A percentile compares a stretch with the other conserved stretches of the same genome.
These are phyloP conservation scores for Candida alai DNA, from an alignment of 805 yeast species.

Conservation along the genomic window DNA sequence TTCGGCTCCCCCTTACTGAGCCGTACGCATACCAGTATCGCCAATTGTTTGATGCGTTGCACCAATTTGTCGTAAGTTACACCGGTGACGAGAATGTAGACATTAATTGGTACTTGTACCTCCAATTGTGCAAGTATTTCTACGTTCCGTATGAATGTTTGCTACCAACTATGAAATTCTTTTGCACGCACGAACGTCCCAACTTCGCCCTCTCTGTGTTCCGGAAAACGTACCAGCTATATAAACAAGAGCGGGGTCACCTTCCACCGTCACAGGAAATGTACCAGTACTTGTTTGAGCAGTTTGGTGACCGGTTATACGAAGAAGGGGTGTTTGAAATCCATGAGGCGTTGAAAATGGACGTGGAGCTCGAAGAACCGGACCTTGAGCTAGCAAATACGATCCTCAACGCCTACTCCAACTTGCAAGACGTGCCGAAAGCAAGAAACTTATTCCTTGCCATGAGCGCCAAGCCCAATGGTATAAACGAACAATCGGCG, in stretches of 20 bases:
- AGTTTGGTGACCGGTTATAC: conserved; percentile 56
- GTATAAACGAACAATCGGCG: conserved; percentile 60
- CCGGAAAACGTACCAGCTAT: conserved; percentile 24
- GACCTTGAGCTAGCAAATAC: conserved; percentile 59
- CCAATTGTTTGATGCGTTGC: conserved; percentile 25
- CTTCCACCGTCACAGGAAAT: conserved; percentile 43
- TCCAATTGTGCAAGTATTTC: conserved; percentile 52
- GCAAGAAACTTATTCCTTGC: conserved; percentile 59
- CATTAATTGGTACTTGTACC: conserved; percentile 59
- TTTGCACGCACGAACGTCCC: conserved; percentile 51
- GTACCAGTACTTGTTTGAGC: conserved; percentile 56
- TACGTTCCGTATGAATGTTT: conserved; percentile 56
- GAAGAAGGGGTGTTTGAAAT: conserved; percentile 64
- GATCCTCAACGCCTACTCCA: conserved; percentile 60
- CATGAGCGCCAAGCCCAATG: conserved; percentile 52
- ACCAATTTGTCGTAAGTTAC: conserved; percentile 27
- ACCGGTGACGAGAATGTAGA: conserved; percentile 29
- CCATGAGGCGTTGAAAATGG: conserved; percentile 63
- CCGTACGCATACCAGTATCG: conserved; percentile 24
- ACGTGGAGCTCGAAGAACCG: conserved; percentile 44
- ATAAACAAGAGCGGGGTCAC: conserved; percentile 6
- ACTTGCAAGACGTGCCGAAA: conserved; percentile 51
- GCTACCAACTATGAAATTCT: conserved; percentile 54
- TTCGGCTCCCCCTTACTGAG: conserved; percentile 24
- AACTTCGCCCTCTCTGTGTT: conserved; percentile 62